Evolutionary conservation across 2,329 filamentous ascomycete species (phyloP), one percentile per base, ranked within the genome.

Genomic region (Aspergillus latus): DNA sequence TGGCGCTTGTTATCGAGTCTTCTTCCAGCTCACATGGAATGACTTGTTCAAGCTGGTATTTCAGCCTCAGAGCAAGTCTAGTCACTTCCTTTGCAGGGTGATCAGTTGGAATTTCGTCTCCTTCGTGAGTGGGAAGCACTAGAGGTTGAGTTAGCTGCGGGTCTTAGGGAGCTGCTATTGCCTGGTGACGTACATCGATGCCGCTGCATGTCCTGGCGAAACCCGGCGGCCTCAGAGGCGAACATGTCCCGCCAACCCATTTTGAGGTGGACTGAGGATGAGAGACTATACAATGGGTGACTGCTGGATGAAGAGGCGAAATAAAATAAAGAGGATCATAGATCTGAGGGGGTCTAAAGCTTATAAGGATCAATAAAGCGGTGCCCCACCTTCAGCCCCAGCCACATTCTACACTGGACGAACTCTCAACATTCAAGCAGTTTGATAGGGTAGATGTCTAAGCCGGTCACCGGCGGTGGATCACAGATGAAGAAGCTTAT

Each of bases 11-110:
- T 68, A 99, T 81, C 54, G 84, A 79, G 4, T 80, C 80, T 68
- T 90, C 85, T 56, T 94, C 88, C 39, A 99, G 81, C 73, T 99
- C 94, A 77, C 90, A 97, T 1, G 93, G 90, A 28, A 99, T 84
- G 54, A 92, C 88, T 71, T 92, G 84, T 74, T 96, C 92, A 66
- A 99, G 86, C 64, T 96, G 86, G 70, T 95, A 91, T 66, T 93
- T 95, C 62, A 99, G 80, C 56, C 92, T 90, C 13, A 99, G 83
- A 28, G 92, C 93, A 54, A 95, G 82, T 71, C 92, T 92, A 59
- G 93, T 97, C 59, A 97, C 92, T 66, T 94, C 88, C 58, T 83
- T 80, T 10, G 93, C 81, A 1, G 90, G 84, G 36, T 93, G 86
- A 29, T 88, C 85, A 9, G 89, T 86, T 42, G 85, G 62, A 16